Evolutionary conservation across 768 basidiomycete genomes (phyloP).

Genomic region (Crepidotus variabilis): DNA sequence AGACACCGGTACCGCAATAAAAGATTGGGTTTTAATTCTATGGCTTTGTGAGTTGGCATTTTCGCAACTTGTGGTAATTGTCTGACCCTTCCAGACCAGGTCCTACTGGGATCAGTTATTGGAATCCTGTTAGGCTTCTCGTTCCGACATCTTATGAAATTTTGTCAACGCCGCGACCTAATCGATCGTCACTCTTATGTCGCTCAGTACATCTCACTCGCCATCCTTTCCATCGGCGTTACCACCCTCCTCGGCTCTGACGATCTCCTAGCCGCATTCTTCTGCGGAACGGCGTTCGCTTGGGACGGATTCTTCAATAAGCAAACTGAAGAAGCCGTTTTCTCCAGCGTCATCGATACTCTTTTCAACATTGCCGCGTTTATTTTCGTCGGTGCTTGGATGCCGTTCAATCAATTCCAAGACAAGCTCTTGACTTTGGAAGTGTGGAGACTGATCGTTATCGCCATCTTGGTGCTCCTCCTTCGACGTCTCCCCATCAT

Average conservation of each 20-base stretch:
- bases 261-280: slow-evolving; percentile 92
- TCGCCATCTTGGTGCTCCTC: slow-evolving; percentile 78
- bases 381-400: slow-evolving; percentile 96
- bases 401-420: slow-evolving; percentile 84
- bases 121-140: slow-evolving; percentile 71
- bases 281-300: slow-evolving; percentile 93
- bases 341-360: slow-evolving; percentile 94
- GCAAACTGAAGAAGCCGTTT: slow-evolving; percentile 92
- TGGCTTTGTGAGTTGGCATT: slow-evolving; percentile 70
- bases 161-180: slow-evolving; percentile 79
- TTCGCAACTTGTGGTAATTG: slow-evolving; percentile 2
- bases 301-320: slow-evolving; percentile 95
- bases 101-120: slow-evolving; percentile 69
- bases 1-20: slow-evolving; percentile 58
- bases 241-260: slow-evolving; percentile 86
- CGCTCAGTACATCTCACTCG: slow-evolving; percentile 85
- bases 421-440: slow-evolving; percentile 63
- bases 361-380: slow-evolving; percentile 96
- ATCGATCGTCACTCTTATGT: slow-evolving; percentile 94
- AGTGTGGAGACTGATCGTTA: slow-evolving; percentile 81
- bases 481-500: slow-evolving; percentile 83
- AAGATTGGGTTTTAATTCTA: slow-evolving; percentile 84
- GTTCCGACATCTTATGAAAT: slow-evolving; percentile 91
- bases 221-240: slow-evolving; percentile 80
- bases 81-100: slow-evolving; percentile 54